Base-by-base conservation (phyloP, 768 basidiomycete genomes). In the Exsudoporus frostii region DNA sequence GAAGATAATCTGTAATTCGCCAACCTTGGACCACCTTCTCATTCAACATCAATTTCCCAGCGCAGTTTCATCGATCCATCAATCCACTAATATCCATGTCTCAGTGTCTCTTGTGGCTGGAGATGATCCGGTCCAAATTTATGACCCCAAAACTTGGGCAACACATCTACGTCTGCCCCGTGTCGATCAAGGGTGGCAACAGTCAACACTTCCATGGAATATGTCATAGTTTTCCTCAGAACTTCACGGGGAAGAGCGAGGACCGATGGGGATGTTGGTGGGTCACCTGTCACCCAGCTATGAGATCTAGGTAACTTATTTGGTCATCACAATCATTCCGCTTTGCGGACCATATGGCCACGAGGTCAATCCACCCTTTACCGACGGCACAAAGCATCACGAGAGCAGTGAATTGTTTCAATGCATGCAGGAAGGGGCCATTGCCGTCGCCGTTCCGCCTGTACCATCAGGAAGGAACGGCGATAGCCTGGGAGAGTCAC, bases 311-410 rank as follows among this genome's bases (percentile, higher is more conserved):
- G 25, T 45, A 29, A 24, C 37, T 34, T 36, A 30, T 42, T 39
- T 32, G 7, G 45, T 22, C 45, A 51, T 48, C 20, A 24, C 39
- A 2, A 32, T 39, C 34, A 9, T 36, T 39, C 56, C 27, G 13
- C 52, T 22, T 38, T 54, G 57, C 57, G 36, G 30, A n/a, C 37
- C 32, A n/a, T 22, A 37, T 29, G 14, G 46, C 51, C 32, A 47
- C 32, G 29, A 46, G 47, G 48, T 25, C 46, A 47, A 51, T 50
- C 30, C 45, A 50, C 45, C 38, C 41, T 19, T 53, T 50, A 45
- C 60, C 45, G 53, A 51, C 34, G 46, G 49, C 43, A 42, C 34
- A 53, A 50, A 56, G 41, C 20, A 17, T 19, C 43, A 27, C 27
- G 20, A 24, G 20, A 36, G 42, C 30, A 10, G 52, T 9, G 25